Base-by-base conservation (phyloP, 257 asterid genomes). In the Nicotiana paniculata region DNA sequence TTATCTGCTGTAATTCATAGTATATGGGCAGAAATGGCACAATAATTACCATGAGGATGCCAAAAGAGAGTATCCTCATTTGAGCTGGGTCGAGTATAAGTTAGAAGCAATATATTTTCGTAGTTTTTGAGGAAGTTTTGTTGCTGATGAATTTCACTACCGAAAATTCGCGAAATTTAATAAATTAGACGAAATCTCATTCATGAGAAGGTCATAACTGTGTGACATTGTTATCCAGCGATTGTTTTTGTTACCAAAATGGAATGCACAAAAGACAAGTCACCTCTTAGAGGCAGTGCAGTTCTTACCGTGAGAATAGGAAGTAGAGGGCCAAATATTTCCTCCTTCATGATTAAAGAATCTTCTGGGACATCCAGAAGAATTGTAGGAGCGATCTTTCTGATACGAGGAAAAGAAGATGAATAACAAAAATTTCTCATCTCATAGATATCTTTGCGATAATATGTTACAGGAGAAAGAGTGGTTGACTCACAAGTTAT, bases 241-340 rank as follows among this genome's bases (percentile, higher is more conserved):
- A 75, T 26, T 7, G 9, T 75, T 15, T 21, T 26, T 75, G 16
- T 75, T 15, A 51, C 80, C 46, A 51, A 53, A 48, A 17, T 12
- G 39, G 57, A 74, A 10, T 13, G 39, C 16, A 28, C 26, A 75
- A 16, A 75, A 51, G 46, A 15, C 80, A 51, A 51, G 48, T 16
- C 80, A 75, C 46, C 63, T 51, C 32, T 15, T 16, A 51, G 26
- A 51, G 28, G 28, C 3, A 18, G 46, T 7, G 62, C 26, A 70
- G 66, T 18, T 64, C 80, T 85, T 92, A 95, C 98, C 93, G 90
- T 93, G 87, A 95, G 28, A 39, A 93, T 92, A 80, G 97, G 95
- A 83, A 95, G 98, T 82, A 95, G 83, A 37, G 98, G 98, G 55
- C 98, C 98, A 74, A 93, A 93, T 83, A 95, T 92, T 91, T 95